phyloP scores from a whole-genome alignment of 305 asterid genomes.

The Solanum chacoense region DNA sequence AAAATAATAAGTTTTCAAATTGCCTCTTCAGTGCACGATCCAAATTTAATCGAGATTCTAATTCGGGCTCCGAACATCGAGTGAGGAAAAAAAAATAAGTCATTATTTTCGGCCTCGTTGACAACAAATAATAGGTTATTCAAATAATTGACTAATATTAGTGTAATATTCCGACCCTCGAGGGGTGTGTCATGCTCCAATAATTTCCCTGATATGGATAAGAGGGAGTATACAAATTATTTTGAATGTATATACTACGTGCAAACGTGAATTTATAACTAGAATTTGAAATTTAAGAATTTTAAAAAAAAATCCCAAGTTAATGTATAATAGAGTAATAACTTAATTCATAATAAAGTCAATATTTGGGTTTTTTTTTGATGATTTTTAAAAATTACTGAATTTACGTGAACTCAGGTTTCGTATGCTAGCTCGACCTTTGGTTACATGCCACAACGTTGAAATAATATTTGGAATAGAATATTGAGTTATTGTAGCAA shows the following conservation, averaged over 20 bases:
- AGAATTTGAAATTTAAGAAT: neutral
- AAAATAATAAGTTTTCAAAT: neutral
- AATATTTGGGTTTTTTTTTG: neutral
- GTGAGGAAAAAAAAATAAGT: neutral
- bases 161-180: neutral
- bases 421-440: neutral
- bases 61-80: accelerated
- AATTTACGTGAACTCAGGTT: neutral
- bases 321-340: neutral
- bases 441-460: neutral
- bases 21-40: too few species aligned
- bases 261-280: neutral
- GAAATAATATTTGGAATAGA: neutral
- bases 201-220: neutral
- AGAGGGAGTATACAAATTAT: neutral
- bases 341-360: neutral
- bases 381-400: neutral
- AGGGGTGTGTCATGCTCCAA: neutral
- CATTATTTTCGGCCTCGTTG: neutral
- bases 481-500: neutral
- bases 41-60: too few species aligned
- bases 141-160: neutral
- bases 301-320: neutral
- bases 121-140: neutral
- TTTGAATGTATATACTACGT: neutral